Base-by-base conservation (phyloP, 768 basidiomycete species). In the Boletellus ananas region DNA sequence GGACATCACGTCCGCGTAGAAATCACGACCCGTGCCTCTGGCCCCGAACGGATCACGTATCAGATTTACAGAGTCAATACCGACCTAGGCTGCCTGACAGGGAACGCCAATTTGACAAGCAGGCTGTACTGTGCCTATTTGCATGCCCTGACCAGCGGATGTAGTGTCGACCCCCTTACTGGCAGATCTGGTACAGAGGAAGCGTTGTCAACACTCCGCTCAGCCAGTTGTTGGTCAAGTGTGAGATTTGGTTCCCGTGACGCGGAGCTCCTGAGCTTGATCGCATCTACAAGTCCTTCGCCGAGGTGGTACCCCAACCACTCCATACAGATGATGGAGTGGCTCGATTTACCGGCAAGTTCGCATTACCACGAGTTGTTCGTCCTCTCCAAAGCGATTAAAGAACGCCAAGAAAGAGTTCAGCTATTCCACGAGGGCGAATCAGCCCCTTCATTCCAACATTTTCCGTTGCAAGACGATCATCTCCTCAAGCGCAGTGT, bases 141-240 rank as follows among this genome's bases (percentile, higher is more conserved):
- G 6, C 78, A 80, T 36, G 72, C 74, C 9, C 46, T 75, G 14
- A 78, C 71, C 2, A 70, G 71, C 12, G 45, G 72, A 21, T 67
- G 66, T 31, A 60, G 73, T 9, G 59, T 63, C 2, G 78, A 79
- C 54, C 75, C 76, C 0, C 63, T 79, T 21, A 75, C 72, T 0
- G 53, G 56, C 14, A 70, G 70, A n/a, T 73, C 71, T 0, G 79
- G 78, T 12, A 70, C 69, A 3, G 69, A 75, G 33, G 69, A 78
- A 40, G 77, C 77, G 0, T 56, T 78, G 6, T 52, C 62, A 17
- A 58, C 71, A 34, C 58, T 80, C 39, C 52, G 49, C 5, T 75
- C 73, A 0, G 70, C 74, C 9, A 52, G 62, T 10, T 70, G 62
- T 21, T 60, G 56, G 17, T 76, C 78, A 0, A 74, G 75, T 43